These are phyloP conservation scores for Camellia granthamiana DNA, from an alignment of 148 eudicot species.

Conservation along the genomic window DNA sequence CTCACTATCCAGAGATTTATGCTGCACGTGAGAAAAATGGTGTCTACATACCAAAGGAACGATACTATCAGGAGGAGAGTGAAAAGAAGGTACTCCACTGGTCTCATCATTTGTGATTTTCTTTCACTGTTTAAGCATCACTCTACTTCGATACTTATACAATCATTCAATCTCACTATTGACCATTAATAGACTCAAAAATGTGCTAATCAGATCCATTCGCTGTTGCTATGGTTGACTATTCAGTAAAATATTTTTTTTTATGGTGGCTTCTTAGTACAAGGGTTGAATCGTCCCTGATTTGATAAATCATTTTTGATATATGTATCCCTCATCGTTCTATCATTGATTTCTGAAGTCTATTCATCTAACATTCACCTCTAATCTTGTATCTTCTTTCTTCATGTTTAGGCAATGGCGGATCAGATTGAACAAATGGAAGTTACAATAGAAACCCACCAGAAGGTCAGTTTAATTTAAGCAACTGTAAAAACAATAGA, in stretches of 20 bases:
- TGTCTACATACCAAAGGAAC: constrained; percentile 80
- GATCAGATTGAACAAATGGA: constrained; percentile 88
- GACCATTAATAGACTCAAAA: not conserved
- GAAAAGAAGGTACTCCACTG: constrained; percentile 60
- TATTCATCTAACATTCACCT: not conserved
- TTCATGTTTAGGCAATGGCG: constrained; percentile 57
- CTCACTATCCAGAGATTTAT: constrained; percentile 61
- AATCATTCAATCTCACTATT: not conserved
- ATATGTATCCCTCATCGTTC: not conserved
- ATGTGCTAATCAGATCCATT: not conserved
- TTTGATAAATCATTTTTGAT: not conserved
- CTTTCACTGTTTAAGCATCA: not conserved
- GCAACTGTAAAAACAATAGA: not conserved
- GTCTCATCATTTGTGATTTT: not conserved
- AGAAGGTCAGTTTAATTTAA: constrained; percentile 42
- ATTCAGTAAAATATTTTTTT: not conserved
- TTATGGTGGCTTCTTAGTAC: not conserved
- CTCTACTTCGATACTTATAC: not conserved
- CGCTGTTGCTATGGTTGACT: not conserved
- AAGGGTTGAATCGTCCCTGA: not conserved
- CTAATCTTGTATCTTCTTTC: not conserved
- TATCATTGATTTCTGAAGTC: not conserved
- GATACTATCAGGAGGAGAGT: constrained; percentile 81
- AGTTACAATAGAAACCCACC: constrained; percentile 54
- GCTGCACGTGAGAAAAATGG: constrained; percentile 87